Base-by-base conservation (phyloP, 2,329 filamentous ascomycete genomes). In the Diaporthe eres region DNA sequence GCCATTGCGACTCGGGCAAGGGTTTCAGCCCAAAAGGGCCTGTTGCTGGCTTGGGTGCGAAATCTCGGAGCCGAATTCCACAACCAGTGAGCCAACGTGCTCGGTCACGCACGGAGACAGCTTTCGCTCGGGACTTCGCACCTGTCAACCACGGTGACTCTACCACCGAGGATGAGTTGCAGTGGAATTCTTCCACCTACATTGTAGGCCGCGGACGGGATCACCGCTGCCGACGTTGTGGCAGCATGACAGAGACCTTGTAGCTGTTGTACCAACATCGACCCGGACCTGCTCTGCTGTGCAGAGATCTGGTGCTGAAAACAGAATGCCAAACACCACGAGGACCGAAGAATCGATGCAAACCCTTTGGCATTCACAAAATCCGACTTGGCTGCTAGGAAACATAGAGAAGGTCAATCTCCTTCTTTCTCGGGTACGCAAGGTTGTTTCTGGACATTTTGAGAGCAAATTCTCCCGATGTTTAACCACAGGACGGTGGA, bases 151-250 rank as follows among this genome's bases (percentile, higher is more conserved):
- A 67, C 13, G 70, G 73, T 31, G 70, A 77, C 47, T 73, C 74
- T 8, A 55, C 73, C 25, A 63, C 49, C 3, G 74, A 72, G 19
- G 84, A 85, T 55, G 84, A 86, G 77, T 77, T 85, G 58, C 82
- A 83, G 74, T 84, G 77, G 81, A 74, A 76, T 28, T 71, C 68
- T 28, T 67, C 70, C 10, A 39, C 28, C 53, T 76, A 78, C n/a
- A 76, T 68, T 19, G 68, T 76, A 10, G 72, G 74, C 13, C 53
- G 61, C 25, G 37, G 60, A 9, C 44, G 68, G 34, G 71, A 71
- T 13, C 31, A 57, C 31, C 55, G 55, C 9, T 51, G 72, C 37
- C 39, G 74, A 25, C 28, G 58, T 34, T 77, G 74, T 22, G 74
- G 74, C 42, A 77, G 49, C 55, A 51, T 49, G 57, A n/a, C 71